Base-by-base conservation (phyloP, 306 rosid species). In the Aeschynomene evenia region DNA sequence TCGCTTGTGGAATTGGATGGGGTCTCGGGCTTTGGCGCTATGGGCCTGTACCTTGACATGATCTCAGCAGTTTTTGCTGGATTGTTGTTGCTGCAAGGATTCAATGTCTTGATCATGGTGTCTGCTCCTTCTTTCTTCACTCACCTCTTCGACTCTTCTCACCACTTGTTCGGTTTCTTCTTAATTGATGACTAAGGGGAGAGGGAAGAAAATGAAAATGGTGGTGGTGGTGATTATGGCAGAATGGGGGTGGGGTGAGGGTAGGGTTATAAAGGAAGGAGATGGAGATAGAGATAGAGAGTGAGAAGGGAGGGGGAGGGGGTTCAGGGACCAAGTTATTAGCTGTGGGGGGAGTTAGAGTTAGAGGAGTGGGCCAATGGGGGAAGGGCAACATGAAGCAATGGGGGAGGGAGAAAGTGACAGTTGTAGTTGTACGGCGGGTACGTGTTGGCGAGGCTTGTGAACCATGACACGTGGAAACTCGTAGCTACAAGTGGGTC, bases 11-110 rank as follows among this genome's bases (percentile, higher is more conserved):
- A 59, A 58, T 42, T 75, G 2, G 70, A 19, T 7, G 79, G 21
- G 14, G 79, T 15, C 69, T 78, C 83, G 13, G 95, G 95, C 72
- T 80, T 86, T 4, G 95, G 95, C 12, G 91, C 95, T 61, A 86
- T 88, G 13, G 95, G 95, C 43, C 91, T 76, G 73, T 82, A 86
- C 76, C 87, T 66, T 9, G 91, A 86, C 95, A 88, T 82, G 69
- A 88, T 88, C 80, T 84, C 87, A 58, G 89, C 89, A 1, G 91
- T 86, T 68, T 78, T 85, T 1, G 80, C 83, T 2, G 85, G 70
- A 80, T 28, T 28, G 5, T 28, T 28, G 5, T 22, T 53, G 56
- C 66, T 9, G 80, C 73, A 75, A 18, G 91, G 87, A 57, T 62
- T 72, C 51, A 88, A 70, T 1, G 94, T 88, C 75, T 83, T 77